Evolutionary conservation across 2,329 filamentous ascomycete genomes (phyloP).

Genomic region (Epicoccum nigrum): DNA sequence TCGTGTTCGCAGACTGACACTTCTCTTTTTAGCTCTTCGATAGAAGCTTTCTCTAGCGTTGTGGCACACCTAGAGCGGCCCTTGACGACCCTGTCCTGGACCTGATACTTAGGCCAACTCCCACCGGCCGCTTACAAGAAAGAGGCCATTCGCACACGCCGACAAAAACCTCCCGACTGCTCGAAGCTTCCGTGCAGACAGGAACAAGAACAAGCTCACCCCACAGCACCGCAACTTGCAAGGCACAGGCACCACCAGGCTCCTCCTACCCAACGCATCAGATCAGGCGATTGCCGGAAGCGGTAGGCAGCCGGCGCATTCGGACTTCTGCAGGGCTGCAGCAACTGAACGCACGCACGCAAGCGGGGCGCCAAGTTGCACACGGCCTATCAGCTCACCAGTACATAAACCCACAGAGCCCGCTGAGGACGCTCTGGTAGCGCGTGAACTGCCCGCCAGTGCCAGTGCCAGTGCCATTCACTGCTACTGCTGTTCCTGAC

Average conservation of each 20-base stretch:
- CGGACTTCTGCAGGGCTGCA: constrained; percentile 29
- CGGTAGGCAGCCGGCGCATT: constrained; percentile 28
- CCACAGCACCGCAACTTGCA: constrained; percentile 23
- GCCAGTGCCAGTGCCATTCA: constrained; percentile 13
- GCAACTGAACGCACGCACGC: constrained; percentile 20
- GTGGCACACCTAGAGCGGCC: constrained; percentile 15
- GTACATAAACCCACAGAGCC: constrained; percentile 29
- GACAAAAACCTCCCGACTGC: neutral
- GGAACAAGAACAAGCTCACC: too few species aligned
- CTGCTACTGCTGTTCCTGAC: constrained; percentile 15
- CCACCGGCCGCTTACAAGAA: constrained; percentile 9
- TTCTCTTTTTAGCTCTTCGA: constrained; percentile 33
- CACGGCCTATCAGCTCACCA: constrained; percentile 19
- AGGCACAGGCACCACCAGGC: constrained; percentile 28
- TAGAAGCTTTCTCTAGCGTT: constrained; percentile 29
- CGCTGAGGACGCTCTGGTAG: constrained; percentile 6
- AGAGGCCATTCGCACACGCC: neutral
- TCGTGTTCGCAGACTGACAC: constrained; percentile 30
- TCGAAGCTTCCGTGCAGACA: constrained; percentile 1
- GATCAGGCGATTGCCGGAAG: constrained; percentile 38
- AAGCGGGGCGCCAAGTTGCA: constrained; percentile 36
- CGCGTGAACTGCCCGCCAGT: constrained; percentile 6
- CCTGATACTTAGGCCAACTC: constrained; percentile 21
- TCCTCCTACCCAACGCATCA: constrained; percentile 23
- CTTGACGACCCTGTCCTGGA: too few species aligned